These are phyloP conservation scores for Arthroderma sp. DNA, from an alignment of 2,329 filamentous ascomycete genomes.

Conservation along the genomic window DNA sequence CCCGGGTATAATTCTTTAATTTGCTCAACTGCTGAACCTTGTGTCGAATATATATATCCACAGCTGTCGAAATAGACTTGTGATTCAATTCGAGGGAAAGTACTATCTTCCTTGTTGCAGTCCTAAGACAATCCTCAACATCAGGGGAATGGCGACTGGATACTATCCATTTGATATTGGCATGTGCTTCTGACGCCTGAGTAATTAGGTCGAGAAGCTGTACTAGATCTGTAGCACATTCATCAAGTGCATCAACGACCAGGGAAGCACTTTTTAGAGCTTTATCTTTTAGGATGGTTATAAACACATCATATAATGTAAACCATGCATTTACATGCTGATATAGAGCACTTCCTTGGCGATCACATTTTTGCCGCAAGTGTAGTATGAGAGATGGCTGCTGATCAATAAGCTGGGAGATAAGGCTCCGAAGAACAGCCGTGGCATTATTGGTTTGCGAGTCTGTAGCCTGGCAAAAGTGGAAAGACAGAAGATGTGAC, in stretches of 20 bases:
- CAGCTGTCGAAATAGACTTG: background rate
- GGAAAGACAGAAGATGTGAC: too few relatives aligned
- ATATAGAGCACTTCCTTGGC: conserved; percentile 25
- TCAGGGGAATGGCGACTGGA: conserved; percentile 31
- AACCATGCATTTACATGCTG: conserved; percentile 26
- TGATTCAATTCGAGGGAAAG: background rate
- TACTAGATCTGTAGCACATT: conserved; percentile 21
- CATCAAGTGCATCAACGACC: conserved; percentile 37
- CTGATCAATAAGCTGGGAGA: conserved; percentile 27
- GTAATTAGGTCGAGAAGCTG: conserved; percentile 27
- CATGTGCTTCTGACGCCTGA: conserved; percentile 9
- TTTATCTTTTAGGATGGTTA: conserved; percentile 26
- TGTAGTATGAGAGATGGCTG: conserved; percentile 22
- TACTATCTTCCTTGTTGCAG: background rate
- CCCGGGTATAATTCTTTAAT: background rate
- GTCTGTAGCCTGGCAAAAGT: conserved; percentile 34
- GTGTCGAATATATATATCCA: background rate
- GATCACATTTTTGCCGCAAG: conserved; percentile 23
- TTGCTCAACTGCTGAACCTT: background rate
- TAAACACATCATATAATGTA: conserved; percentile 27
- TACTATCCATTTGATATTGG: conserved; percentile 30
- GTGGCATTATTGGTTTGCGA: conserved; percentile 24
- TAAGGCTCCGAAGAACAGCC: conserved; percentile 31
- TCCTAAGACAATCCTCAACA: conserved; percentile 23
- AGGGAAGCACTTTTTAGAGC: conserved; percentile 19